These are phyloP conservation scores for Protomyces lactucae-debilis DNA, from an alignment of 1,139 yeast genomes.

Conservation along the genomic window DNA sequence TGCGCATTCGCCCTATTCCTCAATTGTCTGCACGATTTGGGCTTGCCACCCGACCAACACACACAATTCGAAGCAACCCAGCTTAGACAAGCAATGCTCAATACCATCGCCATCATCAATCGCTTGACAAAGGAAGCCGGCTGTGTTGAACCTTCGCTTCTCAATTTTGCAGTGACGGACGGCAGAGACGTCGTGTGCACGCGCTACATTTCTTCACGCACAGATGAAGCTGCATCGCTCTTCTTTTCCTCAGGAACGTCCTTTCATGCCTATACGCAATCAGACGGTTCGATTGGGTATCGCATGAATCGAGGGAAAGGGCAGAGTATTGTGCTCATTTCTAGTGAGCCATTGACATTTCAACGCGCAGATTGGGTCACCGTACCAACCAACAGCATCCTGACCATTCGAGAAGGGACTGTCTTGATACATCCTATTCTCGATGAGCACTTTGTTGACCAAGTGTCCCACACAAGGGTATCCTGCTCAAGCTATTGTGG, in stretches of 20 bases:
- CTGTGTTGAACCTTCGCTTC: conserved; percentile 67
- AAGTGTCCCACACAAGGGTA: background rate
- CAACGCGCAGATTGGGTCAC: conserved; percentile 97
- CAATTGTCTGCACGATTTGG: conserved; percentile 70
- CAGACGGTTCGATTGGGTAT: conserved; percentile 53
- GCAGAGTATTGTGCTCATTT: conserved; percentile 92
- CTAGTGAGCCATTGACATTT: conserved; percentile 92
- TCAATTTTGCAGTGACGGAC: conserved; percentile 93
- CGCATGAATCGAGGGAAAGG: conserved; percentile 90
- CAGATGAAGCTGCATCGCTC: conserved; percentile 92
- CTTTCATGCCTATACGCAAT: conserved; percentile 83
- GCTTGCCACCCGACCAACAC: conserved; percentile 58
- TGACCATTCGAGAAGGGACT: conserved; percentile 81
- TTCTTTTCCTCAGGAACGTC: conserved; percentile 84
- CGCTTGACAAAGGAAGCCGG: conserved; percentile 58
- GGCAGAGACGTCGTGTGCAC: conserved; percentile 85
- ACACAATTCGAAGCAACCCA: conserved; percentile 51
- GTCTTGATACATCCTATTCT: conserved; percentile 80
- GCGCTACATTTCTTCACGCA: conserved; percentile 78
- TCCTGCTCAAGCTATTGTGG: no score
- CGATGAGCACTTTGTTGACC: conserved; percentile 18
- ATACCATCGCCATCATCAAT: conserved; percentile 68
- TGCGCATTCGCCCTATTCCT: conserved; percentile 86
- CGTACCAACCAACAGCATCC: conserved; percentile 82
- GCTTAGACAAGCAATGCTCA: conserved; percentile 62